Evolutionary conservation across 257 asterid species (phyloP).

Genomic region (Gynochthodes officinalis): DNA sequence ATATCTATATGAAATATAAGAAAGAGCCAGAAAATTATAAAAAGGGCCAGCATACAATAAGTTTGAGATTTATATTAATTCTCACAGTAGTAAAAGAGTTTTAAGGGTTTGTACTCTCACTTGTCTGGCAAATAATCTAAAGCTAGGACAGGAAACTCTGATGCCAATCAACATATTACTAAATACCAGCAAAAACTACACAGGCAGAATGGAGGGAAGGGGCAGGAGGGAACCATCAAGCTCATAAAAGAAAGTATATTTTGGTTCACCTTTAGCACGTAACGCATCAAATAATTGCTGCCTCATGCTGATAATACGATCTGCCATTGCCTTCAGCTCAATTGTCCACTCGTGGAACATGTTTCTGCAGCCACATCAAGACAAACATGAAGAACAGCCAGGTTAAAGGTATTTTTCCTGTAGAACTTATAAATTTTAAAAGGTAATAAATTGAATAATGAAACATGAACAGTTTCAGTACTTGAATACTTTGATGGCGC

Average conservation of each 20-base stretch:
- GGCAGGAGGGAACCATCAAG: constrained; percentile 4
- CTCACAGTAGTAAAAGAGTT: neutral
- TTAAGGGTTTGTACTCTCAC: neutral
- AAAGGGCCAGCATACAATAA: neutral
- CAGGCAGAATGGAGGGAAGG: neutral
- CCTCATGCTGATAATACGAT: constrained; percentile 94
- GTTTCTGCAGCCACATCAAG: constrained; percentile 47
- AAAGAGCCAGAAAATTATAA: neutral
- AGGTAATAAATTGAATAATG: neutral
- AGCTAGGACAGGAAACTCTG: neutral
- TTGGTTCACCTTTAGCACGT: constrained; percentile 54
- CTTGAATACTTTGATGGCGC: neutral
- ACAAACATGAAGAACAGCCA: constrained; percentile 7
- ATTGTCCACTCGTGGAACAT: constrained; percentile 84
- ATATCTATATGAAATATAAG: neutral
- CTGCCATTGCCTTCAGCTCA: constrained; percentile 98
- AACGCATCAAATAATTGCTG: constrained; percentile 81
- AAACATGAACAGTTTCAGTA: neutral
- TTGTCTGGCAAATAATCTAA: constrained; percentile 2
- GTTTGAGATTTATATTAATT: neutral
- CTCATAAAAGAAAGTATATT: neutral
- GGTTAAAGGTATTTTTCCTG: neutral
- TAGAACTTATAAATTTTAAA: neutral
- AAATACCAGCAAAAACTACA: neutral
- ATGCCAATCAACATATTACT: neutral